phyloP scores from a whole-genome alignment of 345 rosid genomes.

The Chamaenerion angustifolium region DNA sequence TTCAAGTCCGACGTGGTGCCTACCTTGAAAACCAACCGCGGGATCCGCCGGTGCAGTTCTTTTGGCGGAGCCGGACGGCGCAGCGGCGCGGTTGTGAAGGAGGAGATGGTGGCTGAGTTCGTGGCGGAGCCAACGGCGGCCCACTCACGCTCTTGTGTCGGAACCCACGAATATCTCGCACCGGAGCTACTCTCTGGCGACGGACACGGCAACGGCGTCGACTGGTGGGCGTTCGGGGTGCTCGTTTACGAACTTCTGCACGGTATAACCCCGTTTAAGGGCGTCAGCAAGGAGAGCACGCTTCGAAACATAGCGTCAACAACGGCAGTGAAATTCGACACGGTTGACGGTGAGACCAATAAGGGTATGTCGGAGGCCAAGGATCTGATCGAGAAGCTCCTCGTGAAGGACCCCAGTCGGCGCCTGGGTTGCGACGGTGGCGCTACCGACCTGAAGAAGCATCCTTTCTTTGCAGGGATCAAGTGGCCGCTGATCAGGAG shows the following conservation, averaged over 20 bases:
- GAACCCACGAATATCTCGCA: constrained; percentile 87
- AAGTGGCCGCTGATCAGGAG: constrained; percentile 75
- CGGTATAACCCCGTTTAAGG: constrained; percentile 80
- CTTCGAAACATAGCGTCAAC: constrained; percentile 51
- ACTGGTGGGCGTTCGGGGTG: constrained; percentile 96
- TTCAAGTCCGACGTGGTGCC: constrained; percentile 49
- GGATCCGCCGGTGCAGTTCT: constrained; percentile 14
- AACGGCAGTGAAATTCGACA: constrained; percentile 23
- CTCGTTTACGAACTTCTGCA: constrained; percentile 52
- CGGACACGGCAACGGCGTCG: constrained; percentile 87
- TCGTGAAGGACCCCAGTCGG: constrained; percentile 58
- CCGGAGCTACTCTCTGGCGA: constrained; percentile 68
- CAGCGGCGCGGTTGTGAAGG: constrained; percentile 1
- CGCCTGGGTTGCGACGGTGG: constrained; percentile 74
- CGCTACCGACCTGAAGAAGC: constrained; percentile 68
- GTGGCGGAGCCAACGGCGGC: constrained; percentile 54
- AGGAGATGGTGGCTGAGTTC: constrained; percentile 34
- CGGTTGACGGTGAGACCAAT: constrained; percentile 21
- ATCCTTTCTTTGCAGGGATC: constrained; percentile 57
- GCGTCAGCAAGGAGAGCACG: constrained; percentile 53
- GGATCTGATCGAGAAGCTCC: constrained; percentile 57
- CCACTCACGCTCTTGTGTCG: constrained; percentile 57
- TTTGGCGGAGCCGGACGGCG: constrained; percentile 13
- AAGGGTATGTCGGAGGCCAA: constrained; percentile 39
- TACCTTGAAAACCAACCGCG: constrained; percentile 16